Evolutionary conservation across 371 early-diverging fungal genomes (phyloP).

Genomic region (Apophysomyces elegans): DNA sequence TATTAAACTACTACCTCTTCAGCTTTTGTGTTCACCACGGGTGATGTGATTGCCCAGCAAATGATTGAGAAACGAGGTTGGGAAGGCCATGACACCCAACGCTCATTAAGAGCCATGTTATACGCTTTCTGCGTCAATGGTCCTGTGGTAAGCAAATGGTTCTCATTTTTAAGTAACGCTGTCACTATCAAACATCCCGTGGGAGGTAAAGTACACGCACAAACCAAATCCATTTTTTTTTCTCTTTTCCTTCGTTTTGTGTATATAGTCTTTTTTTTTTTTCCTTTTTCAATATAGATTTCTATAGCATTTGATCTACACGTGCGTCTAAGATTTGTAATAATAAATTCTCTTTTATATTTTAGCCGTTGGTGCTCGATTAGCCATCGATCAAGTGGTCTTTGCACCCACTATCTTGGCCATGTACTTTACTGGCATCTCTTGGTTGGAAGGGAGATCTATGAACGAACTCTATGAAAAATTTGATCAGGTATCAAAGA

Average conservation of each 20-base stretch:
- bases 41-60: slow-evolving; percentile 37
- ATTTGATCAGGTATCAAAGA: slow-evolving; percentile 35
- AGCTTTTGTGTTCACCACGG: slow-evolving; percentile 28
- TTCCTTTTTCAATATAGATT: too few species aligned
- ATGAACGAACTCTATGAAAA: slow-evolving; percentile 58
- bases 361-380: slow-evolving; percentile 39
- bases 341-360: not conserved
- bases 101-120: slow-evolving; percentile 28
- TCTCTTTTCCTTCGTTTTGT: too few species aligned
- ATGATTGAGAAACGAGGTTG: slow-evolving; percentile 29
- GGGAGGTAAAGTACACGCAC: slow-evolving; percentile 17
- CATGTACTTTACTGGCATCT: slow-evolving; percentile 63
- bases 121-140: slow-evolving; percentile 35
- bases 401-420: slow-evolving; percentile 74
- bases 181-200: slow-evolving; percentile 27
- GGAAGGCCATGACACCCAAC: slow-evolving; percentile 27
- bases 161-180: slow-evolving; percentile 25
- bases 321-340: not conserved
- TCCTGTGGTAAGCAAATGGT: slow-evolving; percentile 37
- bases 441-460: slow-evolving; percentile 61
- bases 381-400: slow-evolving; percentile 63
- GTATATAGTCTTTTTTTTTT: not conserved
- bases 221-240: not conserved
- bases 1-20: not conserved
- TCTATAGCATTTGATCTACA: not conserved